A percentile compares a stretch with the other conserved stretches of the same genome.
Evolutionary conservation across 2,329 filamentous ascomycete genomes (phyloP).

Genomic region (Zelopaecilomyces penicillatus): DNA sequence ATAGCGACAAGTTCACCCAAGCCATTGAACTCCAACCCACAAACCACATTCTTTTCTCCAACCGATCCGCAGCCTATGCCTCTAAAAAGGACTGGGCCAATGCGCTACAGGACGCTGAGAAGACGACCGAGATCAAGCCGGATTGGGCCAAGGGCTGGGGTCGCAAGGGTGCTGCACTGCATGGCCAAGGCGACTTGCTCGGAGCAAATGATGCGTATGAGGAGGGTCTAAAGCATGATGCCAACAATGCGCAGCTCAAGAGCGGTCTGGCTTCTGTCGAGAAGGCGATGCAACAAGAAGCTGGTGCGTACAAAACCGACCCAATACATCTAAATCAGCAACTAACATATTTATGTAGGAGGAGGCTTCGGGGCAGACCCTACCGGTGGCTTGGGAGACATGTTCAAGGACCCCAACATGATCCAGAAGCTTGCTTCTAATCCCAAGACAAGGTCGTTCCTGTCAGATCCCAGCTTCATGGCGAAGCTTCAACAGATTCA

Average conservation of each 20-base stretch:
- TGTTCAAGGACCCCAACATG: constrained; percentile 91
- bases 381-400: constrained; percentile 69
- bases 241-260: constrained; percentile 87
- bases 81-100: constrained; percentile 83
- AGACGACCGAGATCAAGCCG: constrained; percentile 89
- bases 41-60: constrained; percentile 98
- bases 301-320: constrained; percentile 18
- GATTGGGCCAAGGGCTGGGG: constrained; percentile 98
- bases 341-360: constrained; percentile 15
- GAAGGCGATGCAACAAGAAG: constrained; percentile 67
- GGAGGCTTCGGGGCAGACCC: constrained; percentile 49
- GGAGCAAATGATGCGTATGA: constrained; percentile 86
- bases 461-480: constrained; percentile 85
- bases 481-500: constrained; percentile 74
- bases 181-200: constrained; percentile 78
- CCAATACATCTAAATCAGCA: not conserved
- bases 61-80: constrained; percentile 80
- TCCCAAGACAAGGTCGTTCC: constrained; percentile 78
- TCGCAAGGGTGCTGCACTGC: constrained; percentile 83
- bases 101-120: constrained; percentile 82
- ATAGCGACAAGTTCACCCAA: constrained; percentile 85
- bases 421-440: constrained; percentile 86
- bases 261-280: constrained; percentile 77
- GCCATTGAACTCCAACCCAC: constrained; percentile 79
- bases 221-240: constrained; percentile 86